Evolutionary conservation across 2,329 filamentous ascomycete species (phyloP), one percentile per base, ranked within the genome.

Genomic region (Hypomyces perniciosus): DNA sequence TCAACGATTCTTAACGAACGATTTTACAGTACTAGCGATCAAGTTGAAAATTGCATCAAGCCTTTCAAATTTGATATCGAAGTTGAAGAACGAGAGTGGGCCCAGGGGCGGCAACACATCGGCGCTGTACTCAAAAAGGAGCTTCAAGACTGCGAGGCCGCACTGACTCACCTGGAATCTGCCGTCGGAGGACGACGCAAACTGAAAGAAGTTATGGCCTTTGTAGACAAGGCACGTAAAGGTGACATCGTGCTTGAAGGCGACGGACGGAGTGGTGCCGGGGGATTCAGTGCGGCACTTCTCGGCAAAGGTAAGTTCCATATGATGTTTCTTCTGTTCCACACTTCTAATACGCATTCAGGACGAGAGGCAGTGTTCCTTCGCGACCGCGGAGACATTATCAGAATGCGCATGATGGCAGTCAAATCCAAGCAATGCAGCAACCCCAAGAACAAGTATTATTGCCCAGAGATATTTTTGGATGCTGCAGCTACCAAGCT

Each of bases 61-160:
- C 93, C 95, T 0, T 99, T 92, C 75, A 99, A 99, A 66, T 97
- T 92, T 59, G 90, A 96, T 56, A 95, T 99, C 52, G 93, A 99
- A 61, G 84, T 99, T 41, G 90, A 96, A 62, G 88, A 91, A 37
- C 77, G 83, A 6, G 95, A 99, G 66, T 99, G 93, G 93, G 68
- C 77, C 4, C 83, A 87, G 54, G 91, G 90, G 1, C 79, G 92
- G 46, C 90, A 96, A 42, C 93, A 95, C 59, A 85, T 92, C 1
- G 79, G 83, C 37, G 78, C 76, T 7, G 84, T 93, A 1, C 72
- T 99, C n/a, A 95, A 95, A 68, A 84, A 86, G 46, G 93, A 99
- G 66, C 76, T 99, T 4, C 79, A 81, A 52, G 88, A 90, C 27
- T 95, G 90, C 59, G 91, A 97, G 61, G 73, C 77, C 5, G 90